Percentiles rank a stretch among this genome's conserved stretches.
Conservation (phyloP, 1,139 yeast genomes). For the Geotrichum candidum region DNA sequence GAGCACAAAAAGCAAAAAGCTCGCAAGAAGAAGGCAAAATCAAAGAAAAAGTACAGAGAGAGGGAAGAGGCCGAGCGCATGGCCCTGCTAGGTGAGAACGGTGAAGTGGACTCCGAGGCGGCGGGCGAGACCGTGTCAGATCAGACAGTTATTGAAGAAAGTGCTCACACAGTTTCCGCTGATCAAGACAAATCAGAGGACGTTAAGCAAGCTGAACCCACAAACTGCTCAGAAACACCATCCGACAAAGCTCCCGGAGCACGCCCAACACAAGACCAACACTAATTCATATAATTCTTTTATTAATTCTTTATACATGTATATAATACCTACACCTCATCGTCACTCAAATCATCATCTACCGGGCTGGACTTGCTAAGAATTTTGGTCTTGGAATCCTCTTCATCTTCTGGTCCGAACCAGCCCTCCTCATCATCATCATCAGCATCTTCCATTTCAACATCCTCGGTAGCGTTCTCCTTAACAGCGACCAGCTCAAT, state of each 20-base stretch:
- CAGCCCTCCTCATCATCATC: slow-evolving; percentile 39
- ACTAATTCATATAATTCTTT: background rate
- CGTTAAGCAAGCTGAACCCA: background rate
- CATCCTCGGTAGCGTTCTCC: slow-evolving; percentile 21
- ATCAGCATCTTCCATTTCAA: slow-evolving; percentile 19
- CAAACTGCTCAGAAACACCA: background rate
- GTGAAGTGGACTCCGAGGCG: background rate
- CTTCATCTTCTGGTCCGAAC: slow-evolving; percentile 37
- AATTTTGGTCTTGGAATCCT: slow-evolving; percentile 23
- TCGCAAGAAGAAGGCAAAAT: slow-evolving; percentile 33
- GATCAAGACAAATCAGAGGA: background rate
- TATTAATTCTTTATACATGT: background rate
- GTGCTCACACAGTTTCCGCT: background rate
- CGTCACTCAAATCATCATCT: slow-evolving; percentile 23
- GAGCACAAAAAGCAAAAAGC: slow-evolving; percentile 33
- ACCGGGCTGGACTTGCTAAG: slow-evolving; percentile 13
- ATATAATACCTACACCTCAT: slow-evolving; percentile 19
- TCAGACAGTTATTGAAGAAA: background rate
- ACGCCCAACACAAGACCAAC: background rate
- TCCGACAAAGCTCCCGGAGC: background rate
- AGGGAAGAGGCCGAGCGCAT: slow-evolving; percentile 7
- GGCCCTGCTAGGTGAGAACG: background rate
- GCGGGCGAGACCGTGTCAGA: background rate
- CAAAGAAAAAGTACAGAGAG: slow-evolving; percentile 29
- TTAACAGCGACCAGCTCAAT: slow-evolving; percentile 13